Percentiles rank a stretch among this genome's conserved stretches.
These are phyloP conservation scores for Rhizopogon vulgaris DNA, from an alignment of 768 basidiomycete species.

Conservation along the genomic window DNA sequence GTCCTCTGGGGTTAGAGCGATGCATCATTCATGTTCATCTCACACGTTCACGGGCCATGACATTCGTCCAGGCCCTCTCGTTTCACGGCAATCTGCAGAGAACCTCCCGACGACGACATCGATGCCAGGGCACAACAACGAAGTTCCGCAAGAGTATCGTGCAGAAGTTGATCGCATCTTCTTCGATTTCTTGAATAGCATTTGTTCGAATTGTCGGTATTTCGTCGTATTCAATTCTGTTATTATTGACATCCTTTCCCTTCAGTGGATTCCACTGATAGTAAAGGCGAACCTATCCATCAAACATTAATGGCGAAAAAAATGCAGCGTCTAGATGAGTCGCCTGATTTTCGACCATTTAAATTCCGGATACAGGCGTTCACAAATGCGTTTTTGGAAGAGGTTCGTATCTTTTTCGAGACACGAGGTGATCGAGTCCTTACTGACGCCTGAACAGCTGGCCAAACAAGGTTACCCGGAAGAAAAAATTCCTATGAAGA, in stretches of 20 bases:
- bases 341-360: slow-evolving; percentile 95
- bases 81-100: slow-evolving; percentile 19
- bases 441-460: slow-evolving; percentile 42
- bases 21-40: slow-evolving; percentile 18
- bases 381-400: slow-evolving; percentile 91
- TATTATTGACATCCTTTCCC: slow-evolving; percentile 13
- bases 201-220: slow-evolving; percentile 86
- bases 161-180: slow-evolving; percentile 86
- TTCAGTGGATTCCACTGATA: slow-evolving; percentile 86
- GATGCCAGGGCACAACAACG: slow-evolving; percentile 36
- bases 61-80: slow-evolving; percentile 8
- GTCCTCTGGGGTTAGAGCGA: slow-evolving; percentile 18
- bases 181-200: slow-evolving; percentile 78
- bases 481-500: slow-evolving; percentile 95
- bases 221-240: slow-evolving; percentile 7
- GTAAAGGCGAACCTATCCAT: slow-evolving; percentile 95
- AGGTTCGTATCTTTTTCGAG: slow-evolving; percentile 40
- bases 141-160: slow-evolving; percentile 77
- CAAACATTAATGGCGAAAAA: slow-evolving; percentile 98
- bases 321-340: slow-evolving; percentile 96
- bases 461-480: slow-evolving; percentile 83
- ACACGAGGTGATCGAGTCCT: slow-evolving; percentile 2
- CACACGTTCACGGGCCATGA: slow-evolving; percentile 13
- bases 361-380: slow-evolving; percentile 99
- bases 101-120: slow-evolving; percentile 15